phyloP scores from a whole-genome alignment of 306 rosid genomes.

The Casuarina glauca region DNA sequence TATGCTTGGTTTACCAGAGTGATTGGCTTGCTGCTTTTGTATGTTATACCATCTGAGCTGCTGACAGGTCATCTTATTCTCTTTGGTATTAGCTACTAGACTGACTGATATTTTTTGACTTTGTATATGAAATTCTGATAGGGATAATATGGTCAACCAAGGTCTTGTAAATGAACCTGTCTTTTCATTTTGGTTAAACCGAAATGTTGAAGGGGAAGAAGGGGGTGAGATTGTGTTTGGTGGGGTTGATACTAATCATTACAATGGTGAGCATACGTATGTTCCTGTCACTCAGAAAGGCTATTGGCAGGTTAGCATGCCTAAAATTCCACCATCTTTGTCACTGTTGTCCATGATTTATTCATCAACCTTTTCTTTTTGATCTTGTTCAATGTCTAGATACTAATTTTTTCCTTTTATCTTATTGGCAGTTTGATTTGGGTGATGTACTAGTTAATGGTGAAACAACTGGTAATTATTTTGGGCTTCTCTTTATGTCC shows the following conservation, averaged over 20 bases:
- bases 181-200: slow-evolving; percentile 48
- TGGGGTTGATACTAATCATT: slow-evolving; percentile 40
- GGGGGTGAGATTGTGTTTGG: slow-evolving; percentile 46
- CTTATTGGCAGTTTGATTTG: slow-evolving; percentile 34
- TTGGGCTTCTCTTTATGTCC: not conserved
- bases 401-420: not conserved
- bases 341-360: not conserved
- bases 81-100: not conserved
- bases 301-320: slow-evolving; percentile 38
- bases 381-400: not conserved
- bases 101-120: not conserved
- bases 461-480: slow-evolving; percentile 36
- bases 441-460: slow-evolving; percentile 35
- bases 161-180: slow-evolving; percentile 32
- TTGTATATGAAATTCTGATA: slow-evolving; percentile 11
- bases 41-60: not conserved
- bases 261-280: slow-evolving; percentile 43
- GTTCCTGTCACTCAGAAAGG: slow-evolving; percentile 41
- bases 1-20: not conserved
- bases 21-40: not conserved
- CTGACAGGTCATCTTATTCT: not conserved
- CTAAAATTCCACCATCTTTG: slow-evolving; percentile 4
- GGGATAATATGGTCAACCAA: slow-evolving; percentile 39
- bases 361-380: not conserved
- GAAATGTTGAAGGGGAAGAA: slow-evolving; percentile 28